Evolutionary conservation across 345 rosid genomes (phyloP).

Genomic region (Erucastrum elatum): DNA sequence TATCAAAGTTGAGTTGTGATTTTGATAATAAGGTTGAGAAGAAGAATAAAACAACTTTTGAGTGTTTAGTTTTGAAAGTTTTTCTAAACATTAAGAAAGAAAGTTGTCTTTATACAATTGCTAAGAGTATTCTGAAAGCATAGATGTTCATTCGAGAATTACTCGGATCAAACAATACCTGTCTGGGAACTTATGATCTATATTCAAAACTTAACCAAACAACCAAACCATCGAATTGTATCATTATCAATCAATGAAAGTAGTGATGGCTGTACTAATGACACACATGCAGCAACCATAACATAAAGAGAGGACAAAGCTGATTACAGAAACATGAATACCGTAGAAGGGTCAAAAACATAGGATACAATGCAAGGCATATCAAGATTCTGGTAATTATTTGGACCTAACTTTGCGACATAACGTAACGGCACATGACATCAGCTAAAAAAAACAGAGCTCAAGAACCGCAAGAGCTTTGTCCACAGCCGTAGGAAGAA

Average conservation of each 20-base stretch:
- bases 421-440: not conserved
- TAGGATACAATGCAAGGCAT: not conserved
- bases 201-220: not conserved
- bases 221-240: not conserved
- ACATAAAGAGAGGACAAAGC: not conserved
- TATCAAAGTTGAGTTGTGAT: not conserved
- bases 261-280: not conserved
- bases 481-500: slow-evolving; percentile 23
- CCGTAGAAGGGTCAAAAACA: not conserved
- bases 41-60: not conserved
- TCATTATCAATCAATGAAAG: not conserved
- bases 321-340: not conserved
- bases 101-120: not conserved
- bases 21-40: not conserved
- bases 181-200: not conserved
- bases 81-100: not conserved
- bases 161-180: not conserved
- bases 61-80: not conserved
- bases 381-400: not conserved
- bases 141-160: not conserved
- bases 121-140: too few species aligned
- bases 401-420: not conserved
- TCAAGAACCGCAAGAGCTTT: slow-evolving; percentile 21
- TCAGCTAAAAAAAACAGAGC: slow-evolving; percentile 1
- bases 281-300: not conserved